Evolutionary conservation across 164 flowering plant species (phyloP).

Genomic region (Nymphaea thermarum): DNA sequence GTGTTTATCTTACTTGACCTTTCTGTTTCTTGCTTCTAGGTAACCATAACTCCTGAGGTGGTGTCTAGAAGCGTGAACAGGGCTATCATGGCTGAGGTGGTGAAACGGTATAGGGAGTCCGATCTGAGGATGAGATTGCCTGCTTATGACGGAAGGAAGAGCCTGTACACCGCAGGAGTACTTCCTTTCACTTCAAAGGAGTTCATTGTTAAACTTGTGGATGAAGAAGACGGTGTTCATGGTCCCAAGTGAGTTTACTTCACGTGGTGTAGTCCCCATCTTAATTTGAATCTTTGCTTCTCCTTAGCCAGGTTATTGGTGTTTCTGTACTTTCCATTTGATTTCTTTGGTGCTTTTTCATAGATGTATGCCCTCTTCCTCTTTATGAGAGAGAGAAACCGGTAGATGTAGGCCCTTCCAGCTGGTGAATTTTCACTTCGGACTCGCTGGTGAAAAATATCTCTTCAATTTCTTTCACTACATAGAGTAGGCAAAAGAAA

Average conservation of each 20-base stretch:
- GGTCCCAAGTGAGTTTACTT: conserved; percentile 49
- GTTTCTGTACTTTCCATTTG: too few relatives aligned
- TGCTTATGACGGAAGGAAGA: conserved; percentile 91
- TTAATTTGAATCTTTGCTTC: too few relatives aligned
- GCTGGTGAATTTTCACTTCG: too few relatives aligned
- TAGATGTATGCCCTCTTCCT: too few relatives aligned
- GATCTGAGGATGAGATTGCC: conserved; percentile 83
- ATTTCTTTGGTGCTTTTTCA: too few relatives aligned
- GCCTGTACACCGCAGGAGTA: conserved; percentile 89
- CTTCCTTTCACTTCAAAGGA: conserved; percentile 80
- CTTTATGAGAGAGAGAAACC: too few relatives aligned
- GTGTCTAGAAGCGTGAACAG: conserved; percentile 58
- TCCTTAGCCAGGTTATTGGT: too few relatives aligned
- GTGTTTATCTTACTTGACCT: conserved; percentile 9
- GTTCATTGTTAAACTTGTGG: conserved; percentile 52
- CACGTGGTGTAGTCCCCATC: not conserved
- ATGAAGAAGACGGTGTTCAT: conserved; percentile 59
- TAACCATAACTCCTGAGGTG: conserved; percentile 82
- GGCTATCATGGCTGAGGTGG: conserved; percentile 71
- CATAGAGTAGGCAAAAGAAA: too few relatives aligned
- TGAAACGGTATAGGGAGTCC: conserved; percentile 59
- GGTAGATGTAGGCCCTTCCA: too few relatives aligned
- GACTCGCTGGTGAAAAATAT: not conserved
- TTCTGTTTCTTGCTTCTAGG: conserved; percentile 29
- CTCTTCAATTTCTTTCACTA: not conserved